Percentiles rank a stretch among this genome's conserved stretches.
Conservation (phyloP, 176 grass and related monocot genomes). For the Puya raimondii region DNA sequence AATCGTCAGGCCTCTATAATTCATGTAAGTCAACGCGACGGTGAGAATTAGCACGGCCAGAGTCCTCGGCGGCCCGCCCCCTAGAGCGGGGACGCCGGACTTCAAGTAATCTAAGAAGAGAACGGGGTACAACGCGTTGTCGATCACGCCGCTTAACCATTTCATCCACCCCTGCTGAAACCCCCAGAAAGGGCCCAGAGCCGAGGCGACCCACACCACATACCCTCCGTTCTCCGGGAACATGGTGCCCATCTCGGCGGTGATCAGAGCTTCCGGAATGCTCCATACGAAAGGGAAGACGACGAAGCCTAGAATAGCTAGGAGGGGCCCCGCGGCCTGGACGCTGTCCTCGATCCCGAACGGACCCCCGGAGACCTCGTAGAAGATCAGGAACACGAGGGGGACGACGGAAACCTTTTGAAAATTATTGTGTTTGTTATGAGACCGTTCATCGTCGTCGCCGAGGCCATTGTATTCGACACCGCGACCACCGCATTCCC, state of each 20-base stretch:
- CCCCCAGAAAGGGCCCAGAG: constrained; percentile 61
- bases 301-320: constrained; percentile 48
- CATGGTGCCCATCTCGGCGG: constrained; percentile 61
- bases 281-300: constrained; percentile 80
- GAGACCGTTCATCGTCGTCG: neutral
- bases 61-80: constrained; percentile 19
- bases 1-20: constrained; percentile 47
- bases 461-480: neutral
- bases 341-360: constrained; percentile 65
- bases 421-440: neutral
- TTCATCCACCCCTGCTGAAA: constrained; percentile 70
- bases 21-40: constrained; percentile 39
- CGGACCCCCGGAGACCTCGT: constrained; percentile 66
- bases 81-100: constrained; percentile 32
- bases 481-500: neutral
- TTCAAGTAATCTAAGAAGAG: constrained; percentile 58
- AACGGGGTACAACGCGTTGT: constrained; percentile 59
- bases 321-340: constrained; percentile 43
- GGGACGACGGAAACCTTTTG: constrained; percentile 50
- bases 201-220: constrained; percentile 56
- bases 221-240: constrained; percentile 71
- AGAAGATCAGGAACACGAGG: constrained; percentile 71
- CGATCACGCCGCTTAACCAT: constrained; percentile 48
- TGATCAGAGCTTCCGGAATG: constrained; percentile 67
- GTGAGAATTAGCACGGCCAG: constrained; percentile 40